Base-by-base conservation (phyloP, 2,329 filamentous ascomycete genomes). In the Hirsutella thompsonii region DNA sequence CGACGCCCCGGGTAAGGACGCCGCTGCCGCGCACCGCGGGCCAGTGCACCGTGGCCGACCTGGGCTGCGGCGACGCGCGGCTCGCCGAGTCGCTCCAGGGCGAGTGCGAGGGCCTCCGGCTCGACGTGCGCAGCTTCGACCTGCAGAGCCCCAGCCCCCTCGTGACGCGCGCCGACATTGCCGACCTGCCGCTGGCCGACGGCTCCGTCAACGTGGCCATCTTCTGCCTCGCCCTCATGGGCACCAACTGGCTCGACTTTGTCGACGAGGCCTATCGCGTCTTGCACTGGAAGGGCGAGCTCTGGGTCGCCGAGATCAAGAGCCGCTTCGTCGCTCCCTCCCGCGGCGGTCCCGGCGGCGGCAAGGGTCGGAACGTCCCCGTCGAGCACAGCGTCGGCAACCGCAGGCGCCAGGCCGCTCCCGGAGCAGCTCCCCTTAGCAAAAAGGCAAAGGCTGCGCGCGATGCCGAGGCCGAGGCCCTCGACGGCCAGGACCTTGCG, bases 241-340 rank as follows among this genome's bases (percentile, higher is more conserved):
- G 92, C 55, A 98, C 92, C 42, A 98, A 98, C 66, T 98, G 92
- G 90, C 75, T 94, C 40, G 81, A 87, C 52, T 96, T 98, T 59
- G 76, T 98, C 53, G 92, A 96, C 63, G 92, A 98, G 66, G 90
- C 90, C 13, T 94, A 87, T 68, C 81, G 92, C 41, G 72, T 96
- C 39, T 73, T 98, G 46, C 82, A 87, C 55, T 89, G 88, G 75
- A 90, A 92, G 56, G 92, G 92, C 50, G 92, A 98, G 68, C 79
- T 94, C 41, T 98, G 92, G 92, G 76, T 98, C 39, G 85, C 87
- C 37, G 92, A 98, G 66, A 95, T 98, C 63, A 96, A 96, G 67
- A 86, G 79, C 48, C 83, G 92, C 26, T 96, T 98, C 56, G 61
- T 54, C 37, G 69, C 65, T 49, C 52, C 55, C 5, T 47, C 55